Evolutionary conservation across 73 alveolate genomes (phyloP), one percentile per base, ranked within the genome.

Genomic region (Loxodes magnus): DNA sequence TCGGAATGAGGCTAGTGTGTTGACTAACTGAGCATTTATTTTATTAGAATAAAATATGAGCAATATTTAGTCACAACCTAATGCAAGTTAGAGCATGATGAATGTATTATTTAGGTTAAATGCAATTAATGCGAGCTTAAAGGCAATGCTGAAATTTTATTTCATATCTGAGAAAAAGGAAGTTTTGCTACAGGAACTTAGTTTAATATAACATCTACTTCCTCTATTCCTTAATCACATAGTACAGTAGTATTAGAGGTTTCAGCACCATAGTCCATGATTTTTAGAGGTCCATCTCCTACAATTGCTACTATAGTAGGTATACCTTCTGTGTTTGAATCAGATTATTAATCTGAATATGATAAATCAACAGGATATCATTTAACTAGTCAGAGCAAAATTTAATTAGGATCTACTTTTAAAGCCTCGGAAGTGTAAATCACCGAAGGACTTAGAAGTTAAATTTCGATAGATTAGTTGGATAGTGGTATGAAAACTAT

Each of bases 191-290:
- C 59, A 46, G 59, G 39, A 25, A 46, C 27, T 24, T 16, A 10
- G n/a, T 37, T 46, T 12, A 46, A 46, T 24, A n/a, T 46, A 17
- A 46, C 59, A 0, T 22, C 52, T n/a, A 46, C 19, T 46, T 46
- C 59, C 9, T 46, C 59, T 7, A 46, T 46, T 10, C 59, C 59
- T 46, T 14, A 46, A 1, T 10, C 22, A 46, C 22, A 25, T 9
- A 46, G 59, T 46, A 21, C 26, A 10, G 39, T 10, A 12, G 0
- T 7, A 21, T 10, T 10, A 0, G 50, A 15, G 10, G 15, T 46
- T 22, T 5, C n/a, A n/a, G 0, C 59, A 1, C 20, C 7, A n/a
- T 12, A 19, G n/a, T n/a, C 7, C 46, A 21, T 6, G n/a, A 24
- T 46, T 9, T 46, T 46, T 2, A 46, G 0, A 7, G 59, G 59